Conservation (phyloP, 768 basidiomycete genomes). For the Strobilomyces echinocephalus region DNA sequence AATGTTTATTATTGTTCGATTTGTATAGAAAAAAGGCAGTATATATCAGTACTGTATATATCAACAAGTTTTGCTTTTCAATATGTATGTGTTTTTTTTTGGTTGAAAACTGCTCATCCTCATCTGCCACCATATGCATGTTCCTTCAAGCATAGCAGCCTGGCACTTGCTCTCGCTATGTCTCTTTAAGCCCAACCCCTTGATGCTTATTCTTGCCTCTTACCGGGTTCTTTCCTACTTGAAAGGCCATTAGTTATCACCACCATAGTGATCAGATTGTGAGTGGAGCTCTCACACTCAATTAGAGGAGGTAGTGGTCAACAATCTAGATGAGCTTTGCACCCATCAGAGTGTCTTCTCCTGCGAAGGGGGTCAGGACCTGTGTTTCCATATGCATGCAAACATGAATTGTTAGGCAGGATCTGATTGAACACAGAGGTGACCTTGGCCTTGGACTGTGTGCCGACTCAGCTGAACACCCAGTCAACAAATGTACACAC, state of each 20-base stretch:
- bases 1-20: no score
- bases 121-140: no score
- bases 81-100: no score
- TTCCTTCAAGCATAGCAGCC: no score
- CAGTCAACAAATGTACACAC: not conserved
- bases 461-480: not conserved
- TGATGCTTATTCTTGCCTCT: no score
- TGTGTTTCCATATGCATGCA: not conserved
- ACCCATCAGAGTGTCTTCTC: conserved; percentile 37
- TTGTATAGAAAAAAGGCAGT: no score
- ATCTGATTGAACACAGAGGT: conserved; percentile 22
- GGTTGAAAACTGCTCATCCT: no score
- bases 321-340: conserved; percentile 35
- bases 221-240: no score
- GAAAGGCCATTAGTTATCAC: conserved; percentile 40
- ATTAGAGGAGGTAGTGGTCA: conserved; percentile 33
- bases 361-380: conserved; percentile 4
- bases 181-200: no score
- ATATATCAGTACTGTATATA: no score
- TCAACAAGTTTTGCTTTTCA: no score
- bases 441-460: conserved; percentile 22
- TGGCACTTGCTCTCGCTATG: no score
- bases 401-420: conserved; percentile 18
- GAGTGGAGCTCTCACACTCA: conserved; percentile 24
- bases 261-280: conserved; percentile 34